Percentiles rank a stretch among this genome's conserved stretches.
Evolutionary conservation across 495 filamentous ascomycete genomes (phyloP).

Genomic region (Hapsidospora chrysogenum): DNA sequence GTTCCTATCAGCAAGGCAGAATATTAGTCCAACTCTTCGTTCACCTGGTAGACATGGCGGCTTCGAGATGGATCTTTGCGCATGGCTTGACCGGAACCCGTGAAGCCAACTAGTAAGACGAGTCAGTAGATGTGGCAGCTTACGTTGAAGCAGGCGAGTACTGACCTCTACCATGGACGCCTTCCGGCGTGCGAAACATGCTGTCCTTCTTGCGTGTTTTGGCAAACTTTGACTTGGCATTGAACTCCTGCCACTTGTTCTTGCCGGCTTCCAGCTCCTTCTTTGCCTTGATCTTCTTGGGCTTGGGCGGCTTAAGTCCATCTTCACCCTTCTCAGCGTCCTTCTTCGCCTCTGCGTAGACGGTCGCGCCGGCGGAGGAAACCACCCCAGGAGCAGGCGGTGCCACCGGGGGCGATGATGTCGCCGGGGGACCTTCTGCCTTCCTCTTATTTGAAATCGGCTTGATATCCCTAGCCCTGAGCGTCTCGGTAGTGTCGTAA

Average conservation of each 20-base stretch:
- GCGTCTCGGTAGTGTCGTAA: constrained; percentile 73
- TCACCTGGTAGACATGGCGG: constrained; percentile 74
- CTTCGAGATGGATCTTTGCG: constrained; percentile 72
- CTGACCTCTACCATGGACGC: constrained; percentile 69
- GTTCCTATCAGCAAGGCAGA: too few relatives aligned
- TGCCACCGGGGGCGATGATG: constrained; percentile 16
- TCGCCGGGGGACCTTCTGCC: constrained; percentile 60
- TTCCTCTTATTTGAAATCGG: constrained; percentile 74
- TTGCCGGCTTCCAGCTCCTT: constrained; percentile 82
- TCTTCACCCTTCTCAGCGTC: constrained; percentile 27
- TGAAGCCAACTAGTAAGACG: constrained; percentile 62
- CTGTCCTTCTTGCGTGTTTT: constrained; percentile 75
- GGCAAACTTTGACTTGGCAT: constrained; percentile 58
- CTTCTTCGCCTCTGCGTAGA: constrained; percentile 64
- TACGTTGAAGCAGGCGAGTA: background rate
- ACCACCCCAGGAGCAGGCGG: constrained; percentile 45
- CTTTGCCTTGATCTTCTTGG: constrained; percentile 73
- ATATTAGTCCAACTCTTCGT: constrained; percentile 51
- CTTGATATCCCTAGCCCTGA: constrained; percentile 71
- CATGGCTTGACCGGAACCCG: constrained; percentile 87
- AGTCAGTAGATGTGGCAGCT: constrained; percentile 15
- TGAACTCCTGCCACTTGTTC: constrained; percentile 89
- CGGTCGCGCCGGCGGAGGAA: constrained; percentile 62
- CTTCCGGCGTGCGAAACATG: constrained; percentile 90
- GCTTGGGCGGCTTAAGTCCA: constrained; percentile 22